Evolutionary conservation across 352 stramenopile species (phyloP), one percentile per base, ranked within the genome.

Genomic region (Phytophthora agathidicida): DNA sequence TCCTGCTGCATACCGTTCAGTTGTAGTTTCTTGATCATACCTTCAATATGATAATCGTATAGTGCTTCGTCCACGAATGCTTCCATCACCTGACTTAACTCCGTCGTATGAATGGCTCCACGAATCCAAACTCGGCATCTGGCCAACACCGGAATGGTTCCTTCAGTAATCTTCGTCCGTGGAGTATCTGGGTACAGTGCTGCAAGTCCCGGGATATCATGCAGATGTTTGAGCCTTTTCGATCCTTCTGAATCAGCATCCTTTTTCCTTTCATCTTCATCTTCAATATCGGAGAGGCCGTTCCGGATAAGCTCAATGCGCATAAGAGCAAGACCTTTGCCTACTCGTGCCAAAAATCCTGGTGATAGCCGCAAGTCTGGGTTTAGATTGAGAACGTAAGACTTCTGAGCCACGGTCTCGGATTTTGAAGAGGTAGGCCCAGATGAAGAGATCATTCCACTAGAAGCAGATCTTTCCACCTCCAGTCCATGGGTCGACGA

Each of bases 341-440:
- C 86, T 11, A 93, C 80, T 7, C 71, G 69, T 2, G 84, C 85
- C 43, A 94, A 53, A 62, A 94, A 96, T 3, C 73, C 78, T 46
- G 78, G 77, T 3, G 84, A 90, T 13, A 92, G 69, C 4, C 86
- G 77, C 30, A 96, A 65, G 54, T 96, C 86, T 1, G 86, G 82
- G 26, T 94, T 96, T 36, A 96, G 44, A 49, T 96, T 96, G 39
- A 96, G 50, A 20, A 92, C 80, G 30, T 93, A 96, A 2, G 77
- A 77, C 14, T 70, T 65, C 1, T 88, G 65, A 11, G 73, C 78
- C 14, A 83, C 31, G 8, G 72, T 47, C 48, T 79, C 68, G 48
- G 61, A 51, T 11, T 16, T 10, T 30, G 17, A 7, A 26, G 46
- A 27, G 23, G 24, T 22, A 19, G 35, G 17, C 28, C 11, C 38